phyloP scores from a whole-genome alignment of 1,284 basidiomycete genomes.

The Acaromyces ingoldii region DNA sequence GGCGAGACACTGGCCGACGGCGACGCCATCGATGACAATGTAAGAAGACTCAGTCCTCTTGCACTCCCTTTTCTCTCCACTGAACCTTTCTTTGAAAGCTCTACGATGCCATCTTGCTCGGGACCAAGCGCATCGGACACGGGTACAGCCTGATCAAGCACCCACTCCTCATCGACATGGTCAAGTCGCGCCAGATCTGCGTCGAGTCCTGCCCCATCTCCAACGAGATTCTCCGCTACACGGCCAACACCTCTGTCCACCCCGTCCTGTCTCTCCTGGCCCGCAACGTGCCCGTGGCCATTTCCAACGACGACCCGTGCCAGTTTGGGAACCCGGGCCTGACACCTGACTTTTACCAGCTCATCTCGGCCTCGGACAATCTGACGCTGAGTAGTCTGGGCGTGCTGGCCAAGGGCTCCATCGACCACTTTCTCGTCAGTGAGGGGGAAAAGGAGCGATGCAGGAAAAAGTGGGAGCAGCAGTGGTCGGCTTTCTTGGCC shows the following conservation, averaged over 20 bases:
- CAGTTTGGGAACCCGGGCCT: conserved; percentile 70
- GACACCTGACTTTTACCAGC: conserved; percentile 34
- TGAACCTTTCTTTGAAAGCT: too few relatives aligned
- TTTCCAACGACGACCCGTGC: conserved; percentile 69
- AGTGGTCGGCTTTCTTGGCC: conserved; percentile 23
- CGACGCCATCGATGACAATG: conserved; percentile 61
- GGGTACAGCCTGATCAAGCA: conserved; percentile 70
- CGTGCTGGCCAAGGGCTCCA: conserved; percentile 19
- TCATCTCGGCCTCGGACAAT: conserved; percentile 15
- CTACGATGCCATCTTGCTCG: conserved; percentile 70
- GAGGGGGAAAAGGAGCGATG: conserved; percentile 13
- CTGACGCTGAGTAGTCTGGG: conserved; percentile 20
- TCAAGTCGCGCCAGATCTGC: conserved; percentile 61
- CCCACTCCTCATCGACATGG: conserved; percentile 64
- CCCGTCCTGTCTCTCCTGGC: conserved; percentile 58
- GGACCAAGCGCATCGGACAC: conserved; percentile 72
- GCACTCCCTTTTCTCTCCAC: too few relatives aligned
- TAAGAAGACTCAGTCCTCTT: too few relatives aligned
- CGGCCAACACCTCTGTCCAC: conserved; percentile 17
- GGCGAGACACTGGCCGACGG: conserved; percentile 74
- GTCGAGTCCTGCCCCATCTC: conserved; percentile 59
- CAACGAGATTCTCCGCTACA: conserved; percentile 34
- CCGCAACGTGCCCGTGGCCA: conserved; percentile 64
- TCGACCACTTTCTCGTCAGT: conserved; percentile 19
- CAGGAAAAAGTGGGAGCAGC: conserved; percentile 20